Conservation (phyloP, 2,329 filamentous ascomycete species). For the Parastagonospora nodorum region DNA sequence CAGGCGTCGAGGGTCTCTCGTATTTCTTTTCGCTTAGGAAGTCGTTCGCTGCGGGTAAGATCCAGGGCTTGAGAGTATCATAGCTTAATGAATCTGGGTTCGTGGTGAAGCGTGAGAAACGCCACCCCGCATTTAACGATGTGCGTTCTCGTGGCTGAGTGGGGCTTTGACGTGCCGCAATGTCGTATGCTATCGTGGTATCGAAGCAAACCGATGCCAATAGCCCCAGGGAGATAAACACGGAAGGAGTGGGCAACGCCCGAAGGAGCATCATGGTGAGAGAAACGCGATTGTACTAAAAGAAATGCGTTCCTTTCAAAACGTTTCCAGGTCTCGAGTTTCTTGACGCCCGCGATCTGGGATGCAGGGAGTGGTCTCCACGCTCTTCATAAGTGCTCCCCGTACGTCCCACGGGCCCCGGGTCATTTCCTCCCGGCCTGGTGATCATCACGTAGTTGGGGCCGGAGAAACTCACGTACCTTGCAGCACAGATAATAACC, state of each 20-base stretch:
- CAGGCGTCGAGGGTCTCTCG: constrained; percentile 35
- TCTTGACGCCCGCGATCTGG: too few species aligned
- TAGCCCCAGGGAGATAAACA: constrained; percentile 4
- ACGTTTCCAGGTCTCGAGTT: too few species aligned
- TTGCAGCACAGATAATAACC: constrained; percentile 10
- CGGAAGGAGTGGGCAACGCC: not conserved
- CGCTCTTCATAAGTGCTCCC: too few species aligned
- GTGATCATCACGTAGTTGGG: not conserved
- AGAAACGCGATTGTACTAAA: too few species aligned
- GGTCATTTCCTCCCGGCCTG: not conserved
- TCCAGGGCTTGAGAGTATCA: constrained; percentile 49
- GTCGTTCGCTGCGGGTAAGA: constrained; percentile 50
- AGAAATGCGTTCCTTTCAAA: too few species aligned
- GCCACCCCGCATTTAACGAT: constrained; percentile 47
- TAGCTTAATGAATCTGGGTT: constrained; percentile 48
- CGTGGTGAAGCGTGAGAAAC: constrained; percentile 44
- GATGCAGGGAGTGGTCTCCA: too few species aligned
- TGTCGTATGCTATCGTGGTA: constrained; percentile 8
- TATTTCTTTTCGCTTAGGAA: constrained; percentile 46
- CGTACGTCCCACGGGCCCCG: not conserved
- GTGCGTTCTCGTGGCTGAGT: constrained; percentile 29
- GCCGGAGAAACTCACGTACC: constrained; percentile 7
- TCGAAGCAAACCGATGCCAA: constrained; percentile 10
- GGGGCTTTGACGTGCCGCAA: constrained; percentile 3
- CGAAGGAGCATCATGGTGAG: not conserved